Base-by-base conservation (phyloP, 2,329 filamentous ascomycete species). In the Colletotrichum karsti region DNA sequence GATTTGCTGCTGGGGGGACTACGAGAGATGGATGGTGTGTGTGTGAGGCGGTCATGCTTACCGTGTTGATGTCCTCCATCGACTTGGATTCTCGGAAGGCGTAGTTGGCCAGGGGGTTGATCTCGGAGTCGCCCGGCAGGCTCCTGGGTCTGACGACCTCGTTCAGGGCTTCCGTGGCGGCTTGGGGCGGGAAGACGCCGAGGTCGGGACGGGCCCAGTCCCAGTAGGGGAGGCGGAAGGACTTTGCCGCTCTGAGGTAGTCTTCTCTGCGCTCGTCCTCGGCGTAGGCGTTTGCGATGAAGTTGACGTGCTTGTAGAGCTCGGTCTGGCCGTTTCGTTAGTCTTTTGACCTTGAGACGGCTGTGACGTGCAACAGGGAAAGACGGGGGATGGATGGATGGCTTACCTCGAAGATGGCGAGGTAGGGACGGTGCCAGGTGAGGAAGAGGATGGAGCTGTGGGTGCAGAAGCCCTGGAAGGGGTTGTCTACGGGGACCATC, bases 401-500 rank as follows among this genome's bases (percentile, higher is more conserved):
- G 8, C 15, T 50, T 18, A 87, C 87, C 80, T 91, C 89, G 70
- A 82, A 89, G 9, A 91, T 79, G 9, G 87, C 83, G 62, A 91
- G 78, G 73, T 91, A 92, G 2, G 89, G 88, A 63, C 90, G 83
- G 82, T 92, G 91, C 90, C 90, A 92, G 7, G 87, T 81, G 37
- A 87, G 82, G 74, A 93, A 92, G 7, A 91, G 75, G 41, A 87
- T 85, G 1, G 86, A 86, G 10, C 81, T 83, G 77, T 92, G 91
- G 12, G 85, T 84, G 75, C 90, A 92, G 75, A 90, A 92, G 20
- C 93, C 93, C 10, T 86, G 83, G 39, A 83, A 80, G 9, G 24
- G 18, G 64, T 84, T 82, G 67, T 67, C 50, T 7, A 67, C 66
- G 12, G 48, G 51, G 18, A 62, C 28, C 66, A 56, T 69, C 24